Evolutionary conservation across 495 filamentous ascomycete genomes (phyloP), one percentile per base, ranked within the genome.

Genomic region (Penicillium salamii): DNA sequence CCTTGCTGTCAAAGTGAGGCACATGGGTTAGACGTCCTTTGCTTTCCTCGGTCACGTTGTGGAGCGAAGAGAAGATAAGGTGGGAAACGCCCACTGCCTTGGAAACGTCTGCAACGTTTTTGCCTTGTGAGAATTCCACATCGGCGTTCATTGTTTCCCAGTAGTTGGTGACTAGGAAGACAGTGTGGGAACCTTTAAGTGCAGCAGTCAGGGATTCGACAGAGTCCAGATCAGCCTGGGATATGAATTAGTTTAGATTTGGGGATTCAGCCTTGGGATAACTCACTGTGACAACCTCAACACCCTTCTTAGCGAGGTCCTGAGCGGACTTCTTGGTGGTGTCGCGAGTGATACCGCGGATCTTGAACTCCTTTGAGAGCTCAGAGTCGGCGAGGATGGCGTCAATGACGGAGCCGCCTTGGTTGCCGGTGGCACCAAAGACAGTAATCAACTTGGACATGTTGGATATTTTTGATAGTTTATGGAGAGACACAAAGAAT

Each of bases 21-120:
- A 65, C 57, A 13, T 63, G 21, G 9, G 33, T 47, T 7, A 67
- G 52, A 4, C 47, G 49, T 0, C 62, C 62, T 9, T 52, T 43
- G 1, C 52, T 61, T 1, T 39, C 40, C 15, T 58, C 33, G 13
- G 35, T 58, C 2, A 49, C 54, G 24, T 63, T 35, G 14, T 53
- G 36, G 0, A 66, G 50, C 0, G 66, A 58, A 9, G 57, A 63
- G 51, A 62, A 61, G 33, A 65, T 62, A 7, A 63, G 36, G 32
- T 63, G 52, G 36, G 42, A n/a, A 31, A 58, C 52, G 39, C 61
- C 61, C 3, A 46, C 40, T 8, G 53, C 61, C 17, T 57, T 56
- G 21, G 73, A 73, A 1, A 74, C 80, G 41, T 79, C 70, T 11
- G 77, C 75, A 3, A 84, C 72, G 49, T 78, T 76, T 50, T 78